phyloP scores from a whole-genome alignment of 2,329 filamentous ascomycete genomes.

The Apiospora kogelbergensis region DNA sequence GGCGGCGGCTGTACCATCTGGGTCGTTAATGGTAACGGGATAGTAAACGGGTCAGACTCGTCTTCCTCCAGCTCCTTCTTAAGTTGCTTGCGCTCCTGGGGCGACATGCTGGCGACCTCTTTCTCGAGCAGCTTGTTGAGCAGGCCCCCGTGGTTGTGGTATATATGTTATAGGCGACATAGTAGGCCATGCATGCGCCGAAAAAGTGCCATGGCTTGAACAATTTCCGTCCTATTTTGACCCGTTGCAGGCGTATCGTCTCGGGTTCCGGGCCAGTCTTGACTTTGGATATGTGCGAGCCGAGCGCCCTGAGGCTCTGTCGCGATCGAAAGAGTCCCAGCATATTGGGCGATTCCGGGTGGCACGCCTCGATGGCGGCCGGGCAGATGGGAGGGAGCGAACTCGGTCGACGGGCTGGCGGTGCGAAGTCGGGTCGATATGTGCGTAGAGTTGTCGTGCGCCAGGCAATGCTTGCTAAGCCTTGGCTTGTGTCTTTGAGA shows the following conservation, averaged over 20 bases:
- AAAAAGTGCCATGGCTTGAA: conserved; percentile 21
- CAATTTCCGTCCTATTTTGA: conserved; percentile 27
- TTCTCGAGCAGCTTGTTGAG: conserved; percentile 43
- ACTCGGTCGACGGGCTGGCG: not conserved
- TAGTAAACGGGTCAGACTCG: conserved; percentile 50
- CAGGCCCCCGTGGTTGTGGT: conserved; percentile 42
- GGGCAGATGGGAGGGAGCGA: not conserved
- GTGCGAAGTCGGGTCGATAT: not conserved
- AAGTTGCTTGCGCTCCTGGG: conserved; percentile 42
- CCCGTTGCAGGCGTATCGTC: conserved; percentile 26
- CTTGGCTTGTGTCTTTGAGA: not conserved
- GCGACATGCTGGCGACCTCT: conserved; percentile 41
- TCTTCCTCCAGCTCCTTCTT: conserved; percentile 39
- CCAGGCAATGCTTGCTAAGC: conserved; percentile 6
- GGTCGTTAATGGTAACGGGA: conserved; percentile 62
- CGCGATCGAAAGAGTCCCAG: conserved; percentile 27
- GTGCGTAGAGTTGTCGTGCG: not conserved
- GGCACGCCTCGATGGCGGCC: conserved; percentile 27
- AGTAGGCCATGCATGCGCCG: conserved; percentile 32
- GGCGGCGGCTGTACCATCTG: conserved; percentile 46
- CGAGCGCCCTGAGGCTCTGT: conserved; percentile 20
- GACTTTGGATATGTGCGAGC: conserved; percentile 12
- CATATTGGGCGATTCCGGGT: conserved; percentile 23
- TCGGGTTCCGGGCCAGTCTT: conserved; percentile 17
- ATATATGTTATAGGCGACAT: conserved; percentile 43